Evolutionary conservation across 495 filamentous ascomycete genomes (phyloP), one percentile per base, ranked within the genome.

Genomic region (Neurospora intermedia): DNA sequence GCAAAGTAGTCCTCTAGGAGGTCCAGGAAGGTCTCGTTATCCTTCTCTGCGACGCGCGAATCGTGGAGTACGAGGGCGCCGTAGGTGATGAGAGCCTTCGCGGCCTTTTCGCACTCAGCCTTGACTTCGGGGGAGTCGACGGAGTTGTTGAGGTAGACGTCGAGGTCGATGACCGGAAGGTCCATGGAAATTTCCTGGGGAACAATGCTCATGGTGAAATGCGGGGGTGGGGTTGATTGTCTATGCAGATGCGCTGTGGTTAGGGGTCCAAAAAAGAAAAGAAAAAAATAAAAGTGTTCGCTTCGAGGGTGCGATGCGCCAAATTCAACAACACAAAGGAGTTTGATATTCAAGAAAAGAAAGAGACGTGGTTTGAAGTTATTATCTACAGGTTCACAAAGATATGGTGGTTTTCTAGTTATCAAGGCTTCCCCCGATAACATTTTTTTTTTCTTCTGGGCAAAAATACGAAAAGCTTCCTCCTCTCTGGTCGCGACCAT

Each of bases 1-100:
- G 84, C 84, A 74, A 87, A 87, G 78, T 87, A 87, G 80, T 87
- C 85, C 74, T 87, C 85, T 6, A 87, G 82, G n/a, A 87, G 78
- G 73, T 87, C 85, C 31, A 86, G 81, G 75, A 87, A 87, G 71
- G 78, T 76, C 54, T 77, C 75, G 80, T 87, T 87, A 78, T 86
- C 83, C 7, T 78, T 54, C 75, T 85, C 84, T 15, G 83, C 80
- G 45, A 85, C 85, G 73, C 85, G 84, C 73, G 84, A 84, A 79
- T 86, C 85, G 80, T 85, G 85, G 45, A 87, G 81, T 35, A 87
- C 80, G 7, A 86, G 78, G 8, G 85, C 85, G 70, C 85, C 85
- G 76, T 84, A 85, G 2, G 81, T 81, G 75, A 86, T 85, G 13
- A 87, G 80, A 18, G 85, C 83, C 27, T 78, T 73, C 11, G 85